Percentiles rank a stretch among this genome's conserved stretches.
phyloP scores from a whole-genome alignment of 1,284 basidiomycete species.

The Pseudozyma sp. region DNA sequence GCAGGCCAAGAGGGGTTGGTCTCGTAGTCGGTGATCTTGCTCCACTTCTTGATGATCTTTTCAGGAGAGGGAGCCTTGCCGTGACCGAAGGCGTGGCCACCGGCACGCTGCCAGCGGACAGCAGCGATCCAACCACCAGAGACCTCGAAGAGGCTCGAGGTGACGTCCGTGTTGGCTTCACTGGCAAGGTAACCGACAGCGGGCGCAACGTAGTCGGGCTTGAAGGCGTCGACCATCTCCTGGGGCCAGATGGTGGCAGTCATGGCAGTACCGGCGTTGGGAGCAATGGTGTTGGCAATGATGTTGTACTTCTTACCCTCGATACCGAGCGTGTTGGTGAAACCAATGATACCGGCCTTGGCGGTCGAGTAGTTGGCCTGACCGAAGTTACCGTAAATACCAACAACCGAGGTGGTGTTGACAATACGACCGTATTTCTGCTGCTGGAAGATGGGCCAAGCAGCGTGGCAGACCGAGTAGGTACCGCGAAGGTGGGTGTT shows the following conservation, averaged over 20 bases:
- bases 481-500: constrained; percentile 82
- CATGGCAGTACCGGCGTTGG: constrained; percentile 78
- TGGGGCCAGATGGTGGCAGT: constrained; percentile 76
- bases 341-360: constrained; percentile 90
- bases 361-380: constrained; percentile 84
- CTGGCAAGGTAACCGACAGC: constrained; percentile 91
- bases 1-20: constrained; percentile 66
- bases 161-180: constrained; percentile 79
- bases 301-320: constrained; percentile 89
- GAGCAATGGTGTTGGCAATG: constrained; percentile 91
- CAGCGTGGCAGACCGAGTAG: constrained; percentile 80
- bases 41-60: constrained; percentile 62
- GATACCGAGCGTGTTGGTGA: constrained; percentile 88
- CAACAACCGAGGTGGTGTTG: constrained; percentile 91
- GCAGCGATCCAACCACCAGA: constrained; percentile 92
- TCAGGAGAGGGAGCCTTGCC: constrained; percentile 62
- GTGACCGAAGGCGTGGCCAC: constrained; percentile 73
- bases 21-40: constrained; percentile 66
- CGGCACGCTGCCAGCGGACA: constrained; percentile 91
- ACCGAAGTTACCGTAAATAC: constrained; percentile 92
- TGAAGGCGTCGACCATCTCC: constrained; percentile 94
- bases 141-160: constrained; percentile 86
- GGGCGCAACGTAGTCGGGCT: constrained; percentile 92
- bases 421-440: constrained; percentile 97
- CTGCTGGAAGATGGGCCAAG: constrained; percentile 96